Evolutionary conservation across 2,329 filamentous ascomycete species (phyloP), one percentile per base, ranked within the genome.

Genomic region (Amylocarpus encephaloides): DNA sequence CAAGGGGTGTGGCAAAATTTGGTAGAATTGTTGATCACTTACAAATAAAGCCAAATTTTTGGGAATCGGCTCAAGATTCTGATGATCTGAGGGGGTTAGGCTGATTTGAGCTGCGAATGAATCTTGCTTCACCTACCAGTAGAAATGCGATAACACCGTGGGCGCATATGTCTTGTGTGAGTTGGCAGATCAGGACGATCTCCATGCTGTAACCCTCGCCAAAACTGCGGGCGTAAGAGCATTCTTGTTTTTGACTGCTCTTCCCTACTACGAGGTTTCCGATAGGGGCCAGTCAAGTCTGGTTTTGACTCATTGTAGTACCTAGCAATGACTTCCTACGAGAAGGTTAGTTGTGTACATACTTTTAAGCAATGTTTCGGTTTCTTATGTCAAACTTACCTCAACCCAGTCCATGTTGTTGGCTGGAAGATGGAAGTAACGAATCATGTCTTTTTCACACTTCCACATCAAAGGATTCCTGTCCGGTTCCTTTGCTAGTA

Each of bases 101-200:
- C 11, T 46, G 11, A 29, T 33, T 19, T 40, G 9, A 10, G 16
- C 16, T 29, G 30, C 32, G n/a, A 9, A n/a, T 15, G 39, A n/a
- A 39, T 6, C 12, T 38, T 5, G 5, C 12, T 13, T 29, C 1
- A 12, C 39, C 22, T 54, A 54, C 53, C 48, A 26, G 55, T 52
- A 9, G 53, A 54, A 10, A 59, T 53, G 2, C 42, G 46, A 15
- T 53, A 53, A 29, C 53, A 58, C 12, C 46, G 52, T 5, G 58
- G 49, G 3, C 58, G 47, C 55, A 60, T 56, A 42, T 58, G 54
- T 12, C 58, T 44, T 13, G 58, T 48, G 40, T 60, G 58, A 40
- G 51, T 45, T 16, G 53, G 55, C 10, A 50, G 13, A 33, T 51
- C 50, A 34, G 41, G 34, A 22, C 36, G 22, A 32, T 44, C 45